Conservation (phyloP, 179 eudicot species). For the Nepenthes alata region DNA sequence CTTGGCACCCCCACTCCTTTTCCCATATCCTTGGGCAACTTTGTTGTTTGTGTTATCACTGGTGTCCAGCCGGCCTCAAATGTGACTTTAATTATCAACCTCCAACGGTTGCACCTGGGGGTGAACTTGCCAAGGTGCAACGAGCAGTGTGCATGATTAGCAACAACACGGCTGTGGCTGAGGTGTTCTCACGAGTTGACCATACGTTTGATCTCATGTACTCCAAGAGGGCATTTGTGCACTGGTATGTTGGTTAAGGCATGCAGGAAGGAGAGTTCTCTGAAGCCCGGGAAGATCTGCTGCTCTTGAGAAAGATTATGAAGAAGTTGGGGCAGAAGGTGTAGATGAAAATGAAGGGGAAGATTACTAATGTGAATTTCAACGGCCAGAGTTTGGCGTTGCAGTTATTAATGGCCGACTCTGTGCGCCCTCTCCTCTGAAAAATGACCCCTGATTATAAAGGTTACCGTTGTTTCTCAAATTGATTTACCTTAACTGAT, state of each 20-base stretch:
- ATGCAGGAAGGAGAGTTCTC: constrained; percentile 93
- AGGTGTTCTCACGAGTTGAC: constrained; percentile 80
- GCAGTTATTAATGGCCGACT: too few relatives aligned
- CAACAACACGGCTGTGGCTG: constrained; percentile 81
- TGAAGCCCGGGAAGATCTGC: constrained; percentile 88
- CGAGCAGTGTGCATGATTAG: constrained; percentile 92
- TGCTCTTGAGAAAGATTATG: constrained; percentile 76
- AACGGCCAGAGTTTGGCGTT: too few relatives aligned
- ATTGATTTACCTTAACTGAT: too few relatives aligned
- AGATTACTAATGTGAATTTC: constrained; percentile 22
- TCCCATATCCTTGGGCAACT: not conserved
- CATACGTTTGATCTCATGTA: constrained; percentile 92
- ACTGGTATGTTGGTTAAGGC: constrained; percentile 87
- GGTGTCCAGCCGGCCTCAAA: constrained; percentile 93
- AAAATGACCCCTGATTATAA: too few relatives aligned
- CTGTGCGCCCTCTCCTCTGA: too few relatives aligned
- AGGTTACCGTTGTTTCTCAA: too few relatives aligned
- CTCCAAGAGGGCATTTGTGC: constrained; percentile 78
- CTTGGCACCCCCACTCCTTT: too few relatives aligned
- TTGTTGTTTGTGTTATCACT: constrained; percentile 6
- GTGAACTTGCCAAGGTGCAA: constrained; percentile 86
- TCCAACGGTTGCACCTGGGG: constrained; percentile 83
- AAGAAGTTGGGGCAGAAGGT: constrained; percentile 81
- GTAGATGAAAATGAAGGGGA: constrained; percentile 67
- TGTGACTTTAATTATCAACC: constrained; percentile 85